Conservation (phyloP, 495 filamentous ascomycete genomes). For the Talaromyces trachyspermus region DNA sequence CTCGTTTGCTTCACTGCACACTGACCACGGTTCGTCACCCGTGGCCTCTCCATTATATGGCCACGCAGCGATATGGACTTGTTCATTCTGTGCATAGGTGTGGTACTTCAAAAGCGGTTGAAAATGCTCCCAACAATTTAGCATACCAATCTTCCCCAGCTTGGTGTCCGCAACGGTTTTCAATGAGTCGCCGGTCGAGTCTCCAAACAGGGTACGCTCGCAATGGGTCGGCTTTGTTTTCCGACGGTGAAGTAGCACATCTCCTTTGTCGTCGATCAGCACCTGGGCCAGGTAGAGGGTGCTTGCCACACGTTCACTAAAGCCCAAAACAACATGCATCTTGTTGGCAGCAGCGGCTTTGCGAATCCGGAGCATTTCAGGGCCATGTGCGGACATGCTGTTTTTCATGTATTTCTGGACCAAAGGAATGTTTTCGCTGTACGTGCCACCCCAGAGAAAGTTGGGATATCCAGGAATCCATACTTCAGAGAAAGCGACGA, state of each 20-base stretch:
- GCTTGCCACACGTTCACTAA: conserved; percentile 40
- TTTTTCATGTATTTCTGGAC: conserved; percentile 39
- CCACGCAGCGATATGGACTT: conserved; percentile 55
- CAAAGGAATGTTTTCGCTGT: not conserved
- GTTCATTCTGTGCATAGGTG: conserved; percentile 39
- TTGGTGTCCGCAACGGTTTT: conserved; percentile 35
- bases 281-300: conserved; percentile 52
- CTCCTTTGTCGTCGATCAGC: conserved; percentile 39
- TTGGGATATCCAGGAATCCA: conserved; percentile 51
- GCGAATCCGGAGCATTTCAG: conserved; percentile 41
- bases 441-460: conserved; percentile 54
- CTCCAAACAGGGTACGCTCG: conserved; percentile 55
- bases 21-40: conserved; percentile 17
- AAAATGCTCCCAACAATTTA: conserved; percentile 53
- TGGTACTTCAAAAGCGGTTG: conserved; percentile 56
- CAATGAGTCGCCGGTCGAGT: conserved; percentile 38
- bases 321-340: conserved; percentile 46
- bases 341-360: conserved; percentile 28
- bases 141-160: conserved; percentile 35
- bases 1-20: not conserved
- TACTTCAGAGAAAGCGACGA: conserved; percentile 49
- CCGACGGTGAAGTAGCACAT: conserved; percentile 35
- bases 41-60: conserved; percentile 29
- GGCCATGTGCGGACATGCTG: conserved; percentile 34
- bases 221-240: conserved; percentile 59